Evolutionary conservation across 306 rosid genomes (phyloP), one percentile per base, ranked within the genome.

Genomic region (Morella rubra): DNA sequence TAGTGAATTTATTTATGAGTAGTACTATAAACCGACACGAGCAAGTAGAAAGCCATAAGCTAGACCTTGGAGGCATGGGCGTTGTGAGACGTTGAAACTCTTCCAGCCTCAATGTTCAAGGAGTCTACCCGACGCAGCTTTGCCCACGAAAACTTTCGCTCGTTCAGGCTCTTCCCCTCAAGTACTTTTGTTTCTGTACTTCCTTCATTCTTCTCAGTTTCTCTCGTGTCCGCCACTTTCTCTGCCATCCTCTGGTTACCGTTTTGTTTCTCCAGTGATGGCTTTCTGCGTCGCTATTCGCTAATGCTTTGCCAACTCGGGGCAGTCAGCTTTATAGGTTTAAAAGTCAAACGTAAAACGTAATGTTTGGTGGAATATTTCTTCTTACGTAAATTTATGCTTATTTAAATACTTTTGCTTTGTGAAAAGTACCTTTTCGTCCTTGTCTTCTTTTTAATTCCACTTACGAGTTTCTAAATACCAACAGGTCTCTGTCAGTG

Each of bases 61-160:
- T 5, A 2, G 5, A 89, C 93, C 87, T 80, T 77, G 45, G 81
- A 74, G 44, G 27, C 47, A 52, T 85, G 82, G 41, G 2, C 32
- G 32, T 5, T 11, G 8, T 61, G 66, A 8, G 1, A 7, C 47
- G 16, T 51, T 8, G 96, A 69, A 84, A 91, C 85, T 77, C 91
- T 83, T 73, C 96, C 98, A 0, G 98, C 98, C 80, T 93, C 98
- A n/a, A 93, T 46, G 50, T 86, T 91, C 76, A 93, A 88, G 0
- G 98, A 93, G 76, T 93, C 97, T 0, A 93, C 82, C 0, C 93
- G 98, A 7, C 87, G 81, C 16, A 91, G 88, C 75, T 83, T 88
- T 3, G 94, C 87, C 98, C 95, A 91, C 55, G 98, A 89, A 0
- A 79, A 15, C 79, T 80, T 83, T 22, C 89, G 58, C 22, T 78